Percentiles rank a stretch among this genome's conserved stretches.
Evolutionary conservation across 805 yeast species (phyloP).

Genomic region (Teunomyces atbi): DNA sequence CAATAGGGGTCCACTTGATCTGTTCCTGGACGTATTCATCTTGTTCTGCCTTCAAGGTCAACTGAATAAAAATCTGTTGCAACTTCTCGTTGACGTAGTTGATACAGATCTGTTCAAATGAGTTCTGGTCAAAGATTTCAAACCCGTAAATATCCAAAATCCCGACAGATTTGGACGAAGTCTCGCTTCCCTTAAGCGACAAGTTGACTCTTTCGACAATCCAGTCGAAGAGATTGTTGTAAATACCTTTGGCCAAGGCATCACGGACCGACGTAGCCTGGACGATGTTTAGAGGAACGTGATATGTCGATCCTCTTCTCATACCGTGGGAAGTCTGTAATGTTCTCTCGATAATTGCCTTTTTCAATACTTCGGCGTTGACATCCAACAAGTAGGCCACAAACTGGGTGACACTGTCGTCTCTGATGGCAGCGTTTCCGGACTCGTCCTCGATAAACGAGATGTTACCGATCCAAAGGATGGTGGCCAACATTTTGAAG

Average conservation of each 20-base stretch:
- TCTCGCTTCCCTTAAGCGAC: constrained; percentile 55
- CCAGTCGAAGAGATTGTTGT: constrained; percentile 93
- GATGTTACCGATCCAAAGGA: constrained; percentile 93
- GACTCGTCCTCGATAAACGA: constrained; percentile 81
- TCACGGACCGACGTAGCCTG: constrained; percentile 96
- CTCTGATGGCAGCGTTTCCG: constrained; percentile 81
- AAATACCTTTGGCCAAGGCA: constrained; percentile 91
- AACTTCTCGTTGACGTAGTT: constrained; percentile 94
- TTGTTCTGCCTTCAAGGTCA: constrained; percentile 95
- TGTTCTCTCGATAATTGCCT: constrained; percentile 73
- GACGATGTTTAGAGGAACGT: constrained; percentile 84
- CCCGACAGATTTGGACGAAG: constrained; percentile 71
- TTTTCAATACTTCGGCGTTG: constrained; percentile 60
- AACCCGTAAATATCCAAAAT: constrained; percentile 95
- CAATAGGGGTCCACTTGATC: constrained; percentile 96
- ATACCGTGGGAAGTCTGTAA: constrained; percentile 90
- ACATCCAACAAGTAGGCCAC: constrained; percentile 90
- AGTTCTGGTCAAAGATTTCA: constrained; percentile 92
- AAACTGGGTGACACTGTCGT: constrained; percentile 87
- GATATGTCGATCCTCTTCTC: constrained; percentile 89
- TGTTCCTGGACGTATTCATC: constrained; percentile 95
- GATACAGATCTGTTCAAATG: constrained; percentile 93
- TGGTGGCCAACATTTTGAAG: constrained; percentile 77
- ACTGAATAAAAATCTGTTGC: constrained; percentile 94
- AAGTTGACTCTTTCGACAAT: constrained; percentile 87